These are phyloP conservation scores for Tubosaeta sp. DNA, from an alignment of 768 basidiomycete genomes.

Conservation along the genomic window DNA sequence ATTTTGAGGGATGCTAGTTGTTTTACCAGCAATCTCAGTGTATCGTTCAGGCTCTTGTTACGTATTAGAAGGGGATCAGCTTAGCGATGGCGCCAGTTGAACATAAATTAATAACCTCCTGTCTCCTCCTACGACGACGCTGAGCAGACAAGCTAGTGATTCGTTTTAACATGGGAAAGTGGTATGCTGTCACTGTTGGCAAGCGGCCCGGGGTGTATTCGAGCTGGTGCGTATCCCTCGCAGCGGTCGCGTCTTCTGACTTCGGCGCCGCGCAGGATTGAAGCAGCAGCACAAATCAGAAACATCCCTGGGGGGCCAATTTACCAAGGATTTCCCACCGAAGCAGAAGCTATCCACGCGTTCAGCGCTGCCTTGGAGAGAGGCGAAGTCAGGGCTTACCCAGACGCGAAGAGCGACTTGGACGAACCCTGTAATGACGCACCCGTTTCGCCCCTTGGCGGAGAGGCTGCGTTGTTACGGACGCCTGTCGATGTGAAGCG, in stretches of 20 bases:
- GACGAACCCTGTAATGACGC: background rate
- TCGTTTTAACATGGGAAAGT: constrained; percentile 16
- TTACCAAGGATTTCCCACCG: constrained; percentile 39
- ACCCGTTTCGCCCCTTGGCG: constrained; percentile 14
- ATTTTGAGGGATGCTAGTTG: constrained; percentile 7
- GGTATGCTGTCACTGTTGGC: constrained; percentile 29
- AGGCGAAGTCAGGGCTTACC: constrained; percentile 25
- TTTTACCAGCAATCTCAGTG: constrained; percentile 5
- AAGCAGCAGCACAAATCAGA: constrained; percentile 40
- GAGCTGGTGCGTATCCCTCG: constrained; percentile 19
- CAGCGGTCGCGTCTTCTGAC: too few species aligned
- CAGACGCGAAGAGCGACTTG: background rate
- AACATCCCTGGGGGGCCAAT: constrained; percentile 40
- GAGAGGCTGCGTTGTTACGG: constrained; percentile 15
- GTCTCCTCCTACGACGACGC: constrained; percentile 10
- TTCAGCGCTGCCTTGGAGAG: constrained; percentile 27
- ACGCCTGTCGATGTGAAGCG: constrained; percentile 5
- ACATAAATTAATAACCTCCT: constrained; percentile 23
- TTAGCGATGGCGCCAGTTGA: constrained; percentile 14
- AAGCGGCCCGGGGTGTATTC: constrained; percentile 28
- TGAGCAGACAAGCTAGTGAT: background rate
- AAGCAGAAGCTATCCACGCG: constrained; percentile 38
- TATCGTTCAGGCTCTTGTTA: constrained; percentile 2
- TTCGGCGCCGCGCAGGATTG: constrained; percentile 39
- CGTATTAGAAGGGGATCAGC: constrained; percentile 5